phyloP scores from a whole-genome alignment of 2,329 filamentous ascomycete genomes.

The Fusarium sulawesiense region DNA sequence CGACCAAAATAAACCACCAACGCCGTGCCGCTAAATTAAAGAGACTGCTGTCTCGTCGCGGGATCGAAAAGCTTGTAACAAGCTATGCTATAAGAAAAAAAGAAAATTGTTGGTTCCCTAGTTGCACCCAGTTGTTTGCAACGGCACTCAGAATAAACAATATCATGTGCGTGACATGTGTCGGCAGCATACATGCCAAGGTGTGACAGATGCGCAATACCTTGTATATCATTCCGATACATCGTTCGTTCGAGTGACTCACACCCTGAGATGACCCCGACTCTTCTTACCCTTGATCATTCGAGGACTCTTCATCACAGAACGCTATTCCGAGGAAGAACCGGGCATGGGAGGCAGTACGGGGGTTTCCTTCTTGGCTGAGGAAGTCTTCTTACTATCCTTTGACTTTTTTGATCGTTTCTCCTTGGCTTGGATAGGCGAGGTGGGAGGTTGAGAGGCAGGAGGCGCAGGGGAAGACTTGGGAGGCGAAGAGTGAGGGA shows the following conservation, averaged over 20 bases:
- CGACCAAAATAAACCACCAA: constrained; percentile 44
- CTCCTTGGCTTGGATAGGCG: constrained; percentile 43
- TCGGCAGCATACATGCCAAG: neutral
- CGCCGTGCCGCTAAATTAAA: constrained; percentile 45
- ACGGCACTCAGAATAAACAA: neutral
- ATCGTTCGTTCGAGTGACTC: neutral
- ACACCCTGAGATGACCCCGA: neutral
- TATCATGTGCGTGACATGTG: neutral
- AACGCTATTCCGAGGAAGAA: constrained; percentile 41
- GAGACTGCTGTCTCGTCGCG: constrained; percentile 42
- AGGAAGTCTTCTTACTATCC: constrained; percentile 39
- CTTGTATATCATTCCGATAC: neutral
- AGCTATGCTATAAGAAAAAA: constrained; percentile 33
- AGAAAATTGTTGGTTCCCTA: constrained; percentile 3
- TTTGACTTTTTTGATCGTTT: constrained; percentile 50
- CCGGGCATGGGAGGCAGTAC: constrained; percentile 42
- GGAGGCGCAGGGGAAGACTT: constrained; percentile 44
- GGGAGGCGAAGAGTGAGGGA: constrained; percentile 49
- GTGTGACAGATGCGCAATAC: neutral
- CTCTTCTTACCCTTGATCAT: constrained; percentile 2
- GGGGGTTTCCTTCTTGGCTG: constrained; percentile 44
- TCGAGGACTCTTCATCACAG: constrained; percentile 1
- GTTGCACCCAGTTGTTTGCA: constrained; percentile 7
- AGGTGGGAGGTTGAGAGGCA: constrained; percentile 20
- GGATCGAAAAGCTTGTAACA: constrained; percentile 39